Evolutionary conservation across 2,329 filamentous ascomycete genomes (phyloP), one percentile per base, ranked within the genome.

Genomic region (Fusarium torreyae): DNA sequence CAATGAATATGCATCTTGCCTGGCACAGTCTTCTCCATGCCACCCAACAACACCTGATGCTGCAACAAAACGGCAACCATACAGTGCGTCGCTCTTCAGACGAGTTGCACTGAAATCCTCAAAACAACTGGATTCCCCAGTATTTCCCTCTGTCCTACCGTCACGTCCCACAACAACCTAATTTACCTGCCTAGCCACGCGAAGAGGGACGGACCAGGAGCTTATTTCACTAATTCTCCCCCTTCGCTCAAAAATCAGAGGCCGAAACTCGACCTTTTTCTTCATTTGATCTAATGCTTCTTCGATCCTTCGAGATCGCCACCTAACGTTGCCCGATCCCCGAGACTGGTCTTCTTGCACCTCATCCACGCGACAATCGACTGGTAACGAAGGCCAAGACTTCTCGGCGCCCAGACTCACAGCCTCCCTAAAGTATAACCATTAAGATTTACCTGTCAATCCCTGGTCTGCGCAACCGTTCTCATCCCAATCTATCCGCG

Each of bases 241-340:
- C 40, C 13, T 33, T 14, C n/a, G 15, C 26, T 15, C 13, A 38
- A 20, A 28, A 17, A 26, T 15, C 11, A 38, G 24, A 26, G 18
- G 33, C 42, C 40, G n/a, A 10, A 40, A 42, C n/a, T 38, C 51
- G 33, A 39, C 46, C 18, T 15, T 39, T 26, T 63, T 34, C 28
- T 36, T 43, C 11, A 46, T 43, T 28, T 36, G 43, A 42, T 55
- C 38, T 48, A 44, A 44, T 18, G 24, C 63, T 70, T 70, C 66
- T 63, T 54, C 38, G 34, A 48, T 24, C 55, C 50, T 70, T 70
- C 57, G 34, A 68, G 67, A 70, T 70, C 67, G 53, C 46, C 66
- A 44, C 67, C 43, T 26, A 36, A 34, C 48, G 44, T 49, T 53
- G 6, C 34, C 52, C 61, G 40, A 57, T 52, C 45, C 31, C 50